phyloP scores from a whole-genome alignment of 352 stramenopile genomes.

The Phytophthora pisi region DNA sequence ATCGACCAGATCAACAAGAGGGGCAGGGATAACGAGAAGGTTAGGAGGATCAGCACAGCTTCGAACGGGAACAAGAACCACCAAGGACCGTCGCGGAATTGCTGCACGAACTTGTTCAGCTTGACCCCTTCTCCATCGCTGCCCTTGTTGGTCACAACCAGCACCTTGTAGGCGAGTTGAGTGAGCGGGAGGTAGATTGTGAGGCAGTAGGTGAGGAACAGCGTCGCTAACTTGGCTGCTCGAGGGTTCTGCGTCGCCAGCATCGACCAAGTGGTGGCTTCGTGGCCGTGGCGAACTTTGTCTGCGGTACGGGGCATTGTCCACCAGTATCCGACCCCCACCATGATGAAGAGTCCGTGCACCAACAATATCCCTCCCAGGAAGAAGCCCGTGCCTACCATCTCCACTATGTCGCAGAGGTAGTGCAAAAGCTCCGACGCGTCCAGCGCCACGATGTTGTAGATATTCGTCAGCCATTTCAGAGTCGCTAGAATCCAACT shows the following conservation, averaged over 20 bases:
- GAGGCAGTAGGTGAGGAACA: constrained; percentile 2
- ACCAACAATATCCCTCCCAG: background rate
- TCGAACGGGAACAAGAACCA: constrained; percentile 1
- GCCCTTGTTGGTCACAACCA: background rate
- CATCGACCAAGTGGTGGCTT: constrained; percentile 1
- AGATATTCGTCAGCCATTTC: background rate
- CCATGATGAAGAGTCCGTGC: constrained; percentile 3
- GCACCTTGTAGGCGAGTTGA: background rate
- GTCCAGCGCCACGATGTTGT: constrained; percentile 1
- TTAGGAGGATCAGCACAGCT: background rate
- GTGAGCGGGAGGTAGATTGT: background rate
- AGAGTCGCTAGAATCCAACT: background rate
- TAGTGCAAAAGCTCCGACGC: constrained; percentile 1
- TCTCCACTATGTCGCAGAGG: background rate
- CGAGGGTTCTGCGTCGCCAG: background rate
- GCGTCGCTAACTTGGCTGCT: background rate
- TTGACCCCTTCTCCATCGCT: background rate
- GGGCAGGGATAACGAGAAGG: background rate
- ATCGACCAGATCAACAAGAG: background rate
- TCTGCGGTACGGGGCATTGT: constrained; percentile 1
- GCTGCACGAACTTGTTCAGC: background rate
- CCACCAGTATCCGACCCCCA: constrained; percentile 1
- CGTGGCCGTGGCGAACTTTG: background rate
- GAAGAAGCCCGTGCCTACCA: background rate
- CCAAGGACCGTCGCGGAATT: background rate